A percentile compares a stretch with the other conserved stretches of the same genome.
Evolutionary conservation across 306 rosid species (phyloP).

Genomic region (Ormosia emarginata): DNA sequence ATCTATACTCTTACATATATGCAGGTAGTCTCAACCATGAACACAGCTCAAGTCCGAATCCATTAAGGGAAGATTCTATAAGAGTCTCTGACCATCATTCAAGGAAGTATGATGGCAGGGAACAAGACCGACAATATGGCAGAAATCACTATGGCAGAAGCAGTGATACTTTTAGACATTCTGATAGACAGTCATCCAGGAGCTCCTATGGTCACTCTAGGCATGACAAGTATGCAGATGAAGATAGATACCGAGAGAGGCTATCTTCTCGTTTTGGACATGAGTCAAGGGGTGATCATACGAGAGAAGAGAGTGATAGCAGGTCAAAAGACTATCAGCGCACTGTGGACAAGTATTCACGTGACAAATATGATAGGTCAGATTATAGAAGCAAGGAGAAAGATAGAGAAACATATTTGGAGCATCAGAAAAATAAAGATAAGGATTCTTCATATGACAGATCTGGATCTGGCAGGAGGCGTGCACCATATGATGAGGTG

Average conservation of each 20-base stretch:
- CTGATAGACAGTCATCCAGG: conserved; percentile 59
- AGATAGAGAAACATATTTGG: conserved; percentile 36
- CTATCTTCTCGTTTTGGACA: conserved; percentile 48
- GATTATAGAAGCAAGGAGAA: conserved; percentile 58
- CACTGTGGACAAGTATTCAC: conserved; percentile 48
- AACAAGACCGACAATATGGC: conserved; percentile 50
- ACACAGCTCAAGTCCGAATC: conserved; percentile 50
- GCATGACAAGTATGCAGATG: conserved; percentile 59
- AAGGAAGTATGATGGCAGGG: conserved; percentile 56
- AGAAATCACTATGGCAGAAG: conserved; percentile 49
- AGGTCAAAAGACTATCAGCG: conserved; percentile 54
- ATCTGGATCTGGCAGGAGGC: conserved; percentile 58
- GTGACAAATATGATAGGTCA: conserved; percentile 60
- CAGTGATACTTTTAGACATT: conserved; percentile 58
- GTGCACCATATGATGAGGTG: conserved; percentile 39
- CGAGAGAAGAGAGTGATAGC: conserved; percentile 45
- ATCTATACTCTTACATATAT: conserved; percentile 12
- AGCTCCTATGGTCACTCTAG: conserved; percentile 59
- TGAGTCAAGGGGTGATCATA: conserved; percentile 61
- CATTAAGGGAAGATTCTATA: conserved; percentile 37
- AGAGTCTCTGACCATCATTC: conserved; percentile 44
- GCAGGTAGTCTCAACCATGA: conserved; percentile 68
- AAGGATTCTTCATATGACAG: conserved; percentile 52
- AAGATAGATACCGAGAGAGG: conserved; percentile 54
- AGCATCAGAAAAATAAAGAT: conserved; percentile 50